Evolutionary conservation across 805 yeast genomes (phyloP).

Genomic region (Saturnispora zaruensis): DNA sequence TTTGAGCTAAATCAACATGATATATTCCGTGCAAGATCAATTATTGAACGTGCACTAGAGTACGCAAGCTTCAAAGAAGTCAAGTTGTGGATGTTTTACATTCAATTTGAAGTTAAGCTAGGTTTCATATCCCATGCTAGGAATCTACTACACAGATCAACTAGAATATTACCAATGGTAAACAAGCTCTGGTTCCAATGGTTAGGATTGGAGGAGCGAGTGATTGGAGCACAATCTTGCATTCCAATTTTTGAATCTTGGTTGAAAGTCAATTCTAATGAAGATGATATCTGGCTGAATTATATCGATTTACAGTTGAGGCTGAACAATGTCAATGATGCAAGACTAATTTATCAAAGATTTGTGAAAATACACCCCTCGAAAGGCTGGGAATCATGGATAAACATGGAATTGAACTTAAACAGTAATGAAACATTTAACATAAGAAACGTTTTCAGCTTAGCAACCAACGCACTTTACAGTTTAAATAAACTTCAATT

Average conservation of each 20-base stretch:
- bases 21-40: constrained; percentile 68
- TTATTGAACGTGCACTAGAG: constrained; percentile 79
- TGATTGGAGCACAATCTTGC: constrained; percentile 54
- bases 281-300: constrained; percentile 57
- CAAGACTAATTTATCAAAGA: constrained; percentile 47
- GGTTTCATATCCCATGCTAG: constrained; percentile 82
- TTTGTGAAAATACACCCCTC: constrained; percentile 46
- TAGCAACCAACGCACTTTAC: constrained; percentile 50
- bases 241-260: constrained; percentile 67
- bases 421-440: constrained; percentile 37
- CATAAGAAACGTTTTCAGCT: constrained; percentile 56
- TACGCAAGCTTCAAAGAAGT: constrained; percentile 43
- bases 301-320: constrained; percentile 67
- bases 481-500: constrained; percentile 18
- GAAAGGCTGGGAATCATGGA: constrained; percentile 69
- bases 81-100: constrained; percentile 80
- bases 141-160: constrained; percentile 73
- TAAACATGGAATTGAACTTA: constrained; percentile 52
- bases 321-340: constrained; percentile 43
- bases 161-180: constrained; percentile 62
- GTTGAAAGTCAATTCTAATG: constrained; percentile 65
- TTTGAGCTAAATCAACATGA: constrained; percentile 82
- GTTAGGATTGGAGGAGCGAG: constrained; percentile 71
- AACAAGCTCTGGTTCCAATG: constrained; percentile 85
- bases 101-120: constrained; percentile 64